Evolutionary conservation across 129 eudicot species (phyloP), one percentile per base, ranked within the genome.

Genomic region (Scalesia atractyloides): DNA sequence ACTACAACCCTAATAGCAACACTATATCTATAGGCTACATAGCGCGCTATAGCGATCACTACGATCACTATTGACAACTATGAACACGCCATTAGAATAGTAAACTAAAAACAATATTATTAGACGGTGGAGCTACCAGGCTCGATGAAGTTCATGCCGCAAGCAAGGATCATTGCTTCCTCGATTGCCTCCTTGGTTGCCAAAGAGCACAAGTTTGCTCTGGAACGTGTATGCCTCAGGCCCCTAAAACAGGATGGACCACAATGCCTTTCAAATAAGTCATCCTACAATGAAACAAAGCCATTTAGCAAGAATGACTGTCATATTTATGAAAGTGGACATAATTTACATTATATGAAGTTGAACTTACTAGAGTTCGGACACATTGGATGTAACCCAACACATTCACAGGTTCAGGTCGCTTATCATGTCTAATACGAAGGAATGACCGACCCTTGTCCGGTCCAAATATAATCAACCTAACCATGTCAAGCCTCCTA

Each of bases 381-480:
- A 15, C 5, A 49, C 54, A 49, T 2, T 49, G 1, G 7, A 13
- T 7, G 54, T 14, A 49, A 49, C n/a, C 54, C 54, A 4, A 15
- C 1, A 4, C 7, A 15, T 49, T 17, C 18, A 15, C 54, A 49
- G 19, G 54, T 49, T 49, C 54, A 15, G 54, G 54, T 49, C n/a
- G 54, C 52, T 47, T 13, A 47, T 47, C 16, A 49, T 49, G 5
- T 1, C 54, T 49, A 49, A 14, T n/a, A 17, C 58, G 79, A 16
- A 87, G 85, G 12, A 66, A 34, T 7, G 85, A 72, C 12, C 83
- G 69, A 1, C 85, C 79, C 12, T 76, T 81, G 36, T 9, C 66
- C 0, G 85, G 82, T 33, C 92, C 90, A 17, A 90, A 90, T 37
- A 90, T 16, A 64, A 87, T 17, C 59, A 69, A n/a, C 19, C 92